phyloP scores from a whole-genome alignment of 163 green algal genomes.

The Chlorella variabilis region DNA sequence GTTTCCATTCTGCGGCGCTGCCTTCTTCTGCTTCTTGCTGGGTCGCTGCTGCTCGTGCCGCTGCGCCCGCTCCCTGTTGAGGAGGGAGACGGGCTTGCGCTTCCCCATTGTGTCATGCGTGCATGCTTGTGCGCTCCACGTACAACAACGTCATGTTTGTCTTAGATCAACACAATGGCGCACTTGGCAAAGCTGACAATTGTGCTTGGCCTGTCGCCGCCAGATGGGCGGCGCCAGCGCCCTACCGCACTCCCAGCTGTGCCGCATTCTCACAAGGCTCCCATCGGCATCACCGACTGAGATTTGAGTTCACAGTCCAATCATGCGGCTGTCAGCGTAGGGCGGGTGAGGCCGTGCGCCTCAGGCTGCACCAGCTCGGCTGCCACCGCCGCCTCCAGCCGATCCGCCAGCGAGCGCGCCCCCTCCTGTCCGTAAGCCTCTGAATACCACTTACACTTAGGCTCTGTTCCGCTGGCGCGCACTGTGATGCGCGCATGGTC shows the following conservation, averaged over 20 bases:
- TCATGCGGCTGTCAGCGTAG: no score
- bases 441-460: conserved; percentile 86
- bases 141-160: no score
- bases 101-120: conserved; percentile 32
- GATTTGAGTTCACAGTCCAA: no score
- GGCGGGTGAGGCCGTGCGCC: conserved; percentile 36
- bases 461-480: conserved; percentile 75
- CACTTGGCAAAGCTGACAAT: no score
- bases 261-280: no score
- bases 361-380: conserved; percentile 49
- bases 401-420: conserved; percentile 21
- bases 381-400: conserved; percentile 42
- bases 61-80: conserved; percentile 6
- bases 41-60: background rate
- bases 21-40: background rate
- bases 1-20: background rate
- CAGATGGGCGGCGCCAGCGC: no score
- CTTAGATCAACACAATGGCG: no score
- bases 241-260: no score
- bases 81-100: conserved; percentile 8
- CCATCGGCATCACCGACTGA: no score
- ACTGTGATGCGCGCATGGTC: conserved; percentile 66
- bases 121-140: no score
- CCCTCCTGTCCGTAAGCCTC: conserved; percentile 53
- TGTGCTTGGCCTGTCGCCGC: no score